phyloP scores from a whole-genome alignment of 176 grass and related monocot species.

The maize (Zea mays) region Zm-B73-REFERENCE-NAM-5.0 NC_050099.1:33274501-33275000 shows the following conservation, averaged over 20 bases:
- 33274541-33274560: not conserved
- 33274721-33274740: not conserved
- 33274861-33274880: constrained; percentile 23
- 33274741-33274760: no score
- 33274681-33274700: constrained; percentile 83
- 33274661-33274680: constrained; percentile 90
- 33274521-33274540: constrained; percentile 28
- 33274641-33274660: constrained; percentile 58
- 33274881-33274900: constrained; percentile 37
- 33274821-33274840: constrained; percentile 21
- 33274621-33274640: constrained; percentile 18
- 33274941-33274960: not conserved
- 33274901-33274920: not conserved
- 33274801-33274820: constrained; percentile 42
- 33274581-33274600: not conserved
- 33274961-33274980: constrained; percentile 16
- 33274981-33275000: no score
- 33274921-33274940: constrained; percentile 35
- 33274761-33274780: not conserved
- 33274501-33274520: constrained; percentile 30
- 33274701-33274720: constrained; percentile 15
- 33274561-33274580: no score
- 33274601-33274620: constrained; percentile 35
- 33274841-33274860: not conserved
- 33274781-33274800: constrained; percentile 3